Base-by-base conservation (phyloP, 129 eudicot genomes). In the Escallonia herrerae region DNA sequence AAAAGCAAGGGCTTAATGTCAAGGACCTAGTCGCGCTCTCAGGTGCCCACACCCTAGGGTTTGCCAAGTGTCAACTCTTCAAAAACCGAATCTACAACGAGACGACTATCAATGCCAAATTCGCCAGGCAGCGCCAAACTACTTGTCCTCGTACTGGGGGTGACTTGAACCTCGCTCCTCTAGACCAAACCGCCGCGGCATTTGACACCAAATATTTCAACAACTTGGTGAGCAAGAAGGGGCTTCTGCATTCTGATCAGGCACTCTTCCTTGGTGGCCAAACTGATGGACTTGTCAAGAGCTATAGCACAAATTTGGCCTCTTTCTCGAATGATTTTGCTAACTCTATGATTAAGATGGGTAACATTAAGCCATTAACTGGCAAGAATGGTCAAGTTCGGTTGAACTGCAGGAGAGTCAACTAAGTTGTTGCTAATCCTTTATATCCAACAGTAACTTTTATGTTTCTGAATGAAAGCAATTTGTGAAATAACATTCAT, bases 261-360 rank as follows among this genome's bases (percentile, higher is more conserved):
- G 75, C 13, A 39, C 64, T 80, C 2, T 72, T 71, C 54, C 63
- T 3, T 3, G 81, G 78, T 39, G 69, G 78, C 7, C 7, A 51
- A 40, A 76, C 81, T 2, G 63, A 59, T 45, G 69, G 46, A 14
- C 52, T 67, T 22, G 84, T 79, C 15, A 42, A 40, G 40, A 7
- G 61, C 4, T 80, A 76, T 15, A 67, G 57, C 40, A 2, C 33
- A 13, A 51, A 63, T 39, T 6, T 48, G 2, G 4, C 55, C 2
- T 51, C 54, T 5, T 80, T 76, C 43, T 67, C 15, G 6, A 8
- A 44, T 53, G 85, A 71, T 63, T 80, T 80, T 47, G 70, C 81
- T 2, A 44, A 57, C 33, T 72, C 81, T 13, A 76, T 80, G 81
- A 49, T 67, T 33, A 80, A 80, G 58, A 75, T 80, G 84, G 71